phyloP scores from a whole-genome alignment of 148 eudicot genomes.

The Camellia granthamiana region DNA sequence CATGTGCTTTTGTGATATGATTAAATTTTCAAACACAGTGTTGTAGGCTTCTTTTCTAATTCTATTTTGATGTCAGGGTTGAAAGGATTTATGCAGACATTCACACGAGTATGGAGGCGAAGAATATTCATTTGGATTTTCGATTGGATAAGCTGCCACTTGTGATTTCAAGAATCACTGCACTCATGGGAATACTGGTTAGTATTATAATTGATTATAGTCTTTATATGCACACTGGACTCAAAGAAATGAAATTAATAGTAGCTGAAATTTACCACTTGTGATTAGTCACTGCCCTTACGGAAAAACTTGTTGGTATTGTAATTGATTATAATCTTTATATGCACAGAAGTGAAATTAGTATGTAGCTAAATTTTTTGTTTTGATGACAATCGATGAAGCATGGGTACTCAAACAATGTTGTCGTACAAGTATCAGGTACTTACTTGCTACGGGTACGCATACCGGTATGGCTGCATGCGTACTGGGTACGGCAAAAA shows the following conservation, averaged over 20 bases:
- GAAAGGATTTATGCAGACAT: constrained; percentile 83
- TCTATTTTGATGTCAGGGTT: constrained; percentile 52
- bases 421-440: no score
- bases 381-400: no score
- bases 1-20: not conserved
- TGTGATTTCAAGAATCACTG: constrained; percentile 85
- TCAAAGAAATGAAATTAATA: not conserved
- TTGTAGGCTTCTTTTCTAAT: constrained; percentile 2
- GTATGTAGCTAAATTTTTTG: not conserved
- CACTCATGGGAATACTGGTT: constrained; percentile 92
- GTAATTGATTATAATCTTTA: not conserved
- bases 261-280: constrained; percentile 24
- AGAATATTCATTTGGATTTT: constrained; percentile 48
- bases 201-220: constrained; percentile 22
- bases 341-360: not conserved
- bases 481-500: no score
- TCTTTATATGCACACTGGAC: not conserved
- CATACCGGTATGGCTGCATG: no score
- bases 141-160: constrained; percentile 65
- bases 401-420: no score
- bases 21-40: not conserved
- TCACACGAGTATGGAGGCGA: constrained; percentile 40
- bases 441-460: no score
- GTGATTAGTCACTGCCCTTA: constrained; percentile 81
- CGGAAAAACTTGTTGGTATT: constrained; percentile 83